Percentiles rank a stretch among this genome's conserved stretches.
Conservation (phyloP, 2,329 filamentous ascomycete genomes). For the Talaromyces atroroseus region DNA sequence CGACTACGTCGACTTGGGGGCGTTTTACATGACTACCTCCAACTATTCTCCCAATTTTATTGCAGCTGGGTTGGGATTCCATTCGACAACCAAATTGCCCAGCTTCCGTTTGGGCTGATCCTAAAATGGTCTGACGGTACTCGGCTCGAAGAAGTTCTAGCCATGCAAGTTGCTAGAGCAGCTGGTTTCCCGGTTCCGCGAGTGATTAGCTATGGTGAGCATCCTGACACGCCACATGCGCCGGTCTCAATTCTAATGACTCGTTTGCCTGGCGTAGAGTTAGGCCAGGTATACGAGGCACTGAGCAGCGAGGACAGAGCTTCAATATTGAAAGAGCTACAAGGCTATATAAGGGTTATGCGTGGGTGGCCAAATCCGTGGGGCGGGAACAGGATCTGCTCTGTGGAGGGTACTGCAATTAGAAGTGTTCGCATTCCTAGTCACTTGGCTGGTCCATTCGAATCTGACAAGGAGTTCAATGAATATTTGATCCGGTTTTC, state of each 20-base stretch:
- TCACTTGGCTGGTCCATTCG: constrained; percentile 16
- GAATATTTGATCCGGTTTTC: constrained; percentile 18
- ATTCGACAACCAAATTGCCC: constrained; percentile 29
- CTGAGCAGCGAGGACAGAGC: constrained; percentile 24
- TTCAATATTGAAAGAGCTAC: constrained; percentile 25
- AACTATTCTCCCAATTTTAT: constrained; percentile 26
- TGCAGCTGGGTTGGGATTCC: constrained; percentile 24
- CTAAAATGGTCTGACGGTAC: constrained; percentile 36
- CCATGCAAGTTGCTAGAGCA: constrained; percentile 27
- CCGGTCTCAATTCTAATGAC: constrained; percentile 37
- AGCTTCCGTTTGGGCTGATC: constrained; percentile 34
- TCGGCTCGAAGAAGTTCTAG: constrained; percentile 29
- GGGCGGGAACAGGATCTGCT: constrained; percentile 24
- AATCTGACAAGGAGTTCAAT: constrained; percentile 20
- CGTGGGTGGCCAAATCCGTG: constrained; percentile 26
- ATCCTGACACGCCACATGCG: constrained; percentile 26
- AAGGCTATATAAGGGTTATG: constrained; percentile 27
- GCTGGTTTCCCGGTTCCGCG: constrained; percentile 29
- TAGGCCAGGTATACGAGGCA: constrained; percentile 26
- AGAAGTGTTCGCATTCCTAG: constrained; percentile 25
- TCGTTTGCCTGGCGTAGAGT: constrained; percentile 29
- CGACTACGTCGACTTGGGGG: constrained; percentile 23
- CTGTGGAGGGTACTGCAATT: constrained; percentile 23
- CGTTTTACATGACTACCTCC: constrained; percentile 24
- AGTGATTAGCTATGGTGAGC: constrained; percentile 31